A percentile compares a stretch with the other conserved stretches of the same genome.
Conservation (phyloP, 1,284 basidiomycete genomes). For the Trametes pubescens region DNA sequence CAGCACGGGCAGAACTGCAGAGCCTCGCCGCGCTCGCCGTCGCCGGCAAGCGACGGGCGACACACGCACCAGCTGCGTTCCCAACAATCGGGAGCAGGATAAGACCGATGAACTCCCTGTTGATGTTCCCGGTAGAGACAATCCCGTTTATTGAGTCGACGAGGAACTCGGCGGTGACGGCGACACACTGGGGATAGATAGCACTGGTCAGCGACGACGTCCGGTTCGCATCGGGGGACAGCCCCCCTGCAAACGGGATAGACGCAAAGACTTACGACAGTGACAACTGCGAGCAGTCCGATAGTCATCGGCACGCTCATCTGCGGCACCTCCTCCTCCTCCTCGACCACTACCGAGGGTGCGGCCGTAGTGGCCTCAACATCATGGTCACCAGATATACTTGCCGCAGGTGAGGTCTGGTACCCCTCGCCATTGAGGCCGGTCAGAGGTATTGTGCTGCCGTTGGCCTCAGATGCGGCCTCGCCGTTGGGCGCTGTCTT, state of each 20-base stretch:
- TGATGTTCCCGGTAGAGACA: conserved; percentile 59
- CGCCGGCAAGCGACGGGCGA: conserved; percentile 1
- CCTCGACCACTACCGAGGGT: conserved; percentile 40
- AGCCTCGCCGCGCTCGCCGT: conserved; percentile 5
- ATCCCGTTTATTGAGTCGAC: conserved; percentile 82
- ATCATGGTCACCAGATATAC: conserved; percentile 17
- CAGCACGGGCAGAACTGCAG: neutral
- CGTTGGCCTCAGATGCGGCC: conserved; percentile 5
- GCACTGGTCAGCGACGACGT: neutral
- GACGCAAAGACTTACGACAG: conserved; percentile 58
- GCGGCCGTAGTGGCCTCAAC: conserved; percentile 27
- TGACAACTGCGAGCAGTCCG: conserved; percentile 63
- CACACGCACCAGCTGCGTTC: conserved; percentile 74
- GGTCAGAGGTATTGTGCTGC: conserved; percentile 20
- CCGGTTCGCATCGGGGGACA: neutral
- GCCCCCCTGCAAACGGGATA: neutral
- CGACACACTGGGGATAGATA: conserved; percentile 60
- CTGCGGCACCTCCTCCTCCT: conserved; percentile 58
- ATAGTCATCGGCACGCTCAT: conserved; percentile 64
- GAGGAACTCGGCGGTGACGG: conserved; percentile 87
- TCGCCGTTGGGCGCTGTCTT: conserved; percentile 12
- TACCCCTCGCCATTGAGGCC: conserved; percentile 1
- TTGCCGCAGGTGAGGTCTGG: conserved; percentile 7
- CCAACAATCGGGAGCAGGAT: conserved; percentile 91
- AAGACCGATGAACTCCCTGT: conserved; percentile 84